Conservation (phyloP, 2,329 filamentous ascomycete genomes). For the Colletotrichum camelliae region DNA sequence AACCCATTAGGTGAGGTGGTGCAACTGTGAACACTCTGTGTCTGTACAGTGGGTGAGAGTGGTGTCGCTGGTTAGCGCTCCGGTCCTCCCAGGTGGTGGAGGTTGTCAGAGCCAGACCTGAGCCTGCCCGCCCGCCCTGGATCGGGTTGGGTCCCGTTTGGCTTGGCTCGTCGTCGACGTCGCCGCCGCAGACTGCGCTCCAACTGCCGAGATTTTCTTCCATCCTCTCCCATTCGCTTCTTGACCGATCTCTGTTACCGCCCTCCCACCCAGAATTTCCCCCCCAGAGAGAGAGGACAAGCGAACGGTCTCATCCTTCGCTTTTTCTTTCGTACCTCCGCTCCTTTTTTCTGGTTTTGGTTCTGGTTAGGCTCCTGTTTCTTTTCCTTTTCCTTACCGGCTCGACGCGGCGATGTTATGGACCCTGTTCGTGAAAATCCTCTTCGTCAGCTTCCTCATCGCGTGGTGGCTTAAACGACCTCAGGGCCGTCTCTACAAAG, state of each 20-base stretch:
- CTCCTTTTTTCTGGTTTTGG: background rate
- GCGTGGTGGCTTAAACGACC: slow-evolving; percentile 25
- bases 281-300: slow-evolving; percentile 4
- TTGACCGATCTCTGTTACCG: slow-evolving; percentile 11
- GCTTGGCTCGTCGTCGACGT: slow-evolving; percentile 8
- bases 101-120: background rate
- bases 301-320: slow-evolving; percentile 22
- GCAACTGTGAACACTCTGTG: background rate
- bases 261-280: slow-evolving; percentile 6
- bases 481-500: slow-evolving; percentile 14
- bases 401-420: slow-evolving; percentile 25
- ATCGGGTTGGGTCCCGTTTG: background rate
- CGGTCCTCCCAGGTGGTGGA: background rate
- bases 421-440: slow-evolving; percentile 23
- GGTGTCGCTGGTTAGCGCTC: background rate
- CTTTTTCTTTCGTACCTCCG: slow-evolving; percentile 3
- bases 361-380: background rate
- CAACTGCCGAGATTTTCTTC: slow-evolving; percentile 22
- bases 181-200: slow-evolving; percentile 5
- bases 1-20: background rate
- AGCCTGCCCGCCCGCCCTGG: background rate
- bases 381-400: slow-evolving; percentile 2
- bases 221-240: slow-evolving; percentile 10
- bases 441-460: slow-evolving; percentile 24
- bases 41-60: background rate